These are phyloP conservation scores for Rhododendron molle DNA, from an alignment of 148 eudicot genomes.

Conservation along the genomic window DNA sequence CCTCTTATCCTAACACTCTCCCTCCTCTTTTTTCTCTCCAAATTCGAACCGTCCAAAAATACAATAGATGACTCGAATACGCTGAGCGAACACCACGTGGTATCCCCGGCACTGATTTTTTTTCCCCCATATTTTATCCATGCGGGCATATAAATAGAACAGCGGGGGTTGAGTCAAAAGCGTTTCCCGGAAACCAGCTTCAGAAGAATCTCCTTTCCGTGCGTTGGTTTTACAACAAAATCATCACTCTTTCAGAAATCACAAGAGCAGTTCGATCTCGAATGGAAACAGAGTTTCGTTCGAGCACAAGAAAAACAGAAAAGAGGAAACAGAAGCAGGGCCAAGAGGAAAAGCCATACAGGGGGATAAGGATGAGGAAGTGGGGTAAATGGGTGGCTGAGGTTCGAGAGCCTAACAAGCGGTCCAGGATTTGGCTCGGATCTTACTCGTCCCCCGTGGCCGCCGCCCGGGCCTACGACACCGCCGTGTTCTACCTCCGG, in stretches of 20 bases:
- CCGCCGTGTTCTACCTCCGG: background rate
- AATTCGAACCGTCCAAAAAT: no score
- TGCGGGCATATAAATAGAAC: background rate
- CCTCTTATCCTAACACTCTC: no score
- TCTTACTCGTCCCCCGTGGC: background rate
- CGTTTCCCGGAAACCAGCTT: background rate
- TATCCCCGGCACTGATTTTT: no score
- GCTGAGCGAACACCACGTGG: fast-evolving
- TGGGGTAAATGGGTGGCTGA: background rate
- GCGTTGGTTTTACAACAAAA: background rate
- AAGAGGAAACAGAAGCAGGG: background rate
- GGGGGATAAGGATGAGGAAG: background rate
- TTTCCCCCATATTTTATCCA: no score
- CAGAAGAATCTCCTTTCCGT: background rate
- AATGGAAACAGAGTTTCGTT: background rate
- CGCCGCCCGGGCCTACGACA: background rate
- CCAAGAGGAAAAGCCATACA: background rate
- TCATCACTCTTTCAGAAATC: background rate
- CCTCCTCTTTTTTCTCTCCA: fast-evolving
- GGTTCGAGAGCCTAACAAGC: background rate
- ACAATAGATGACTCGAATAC: fast-evolving
- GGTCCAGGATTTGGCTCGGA: background rate
- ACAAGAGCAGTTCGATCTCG: background rate
- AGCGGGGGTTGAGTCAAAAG: background rate
- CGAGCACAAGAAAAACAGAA: background rate